phyloP scores from a whole-genome alignment of 257 asterid species.

The Solanum virginianum region DNA sequence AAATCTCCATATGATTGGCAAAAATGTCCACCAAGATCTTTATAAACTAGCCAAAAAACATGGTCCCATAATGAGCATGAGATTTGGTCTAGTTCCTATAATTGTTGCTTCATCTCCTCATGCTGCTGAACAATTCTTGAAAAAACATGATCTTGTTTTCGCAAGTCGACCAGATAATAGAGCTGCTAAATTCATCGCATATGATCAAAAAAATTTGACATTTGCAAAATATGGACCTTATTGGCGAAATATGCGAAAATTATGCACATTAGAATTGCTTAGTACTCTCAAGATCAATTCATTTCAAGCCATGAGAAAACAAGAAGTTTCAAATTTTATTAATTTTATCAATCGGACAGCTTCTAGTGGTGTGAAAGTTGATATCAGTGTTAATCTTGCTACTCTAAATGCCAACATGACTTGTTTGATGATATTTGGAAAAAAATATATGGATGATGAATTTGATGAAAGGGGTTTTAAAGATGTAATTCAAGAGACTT shows the following conservation, averaged over 20 bases:
- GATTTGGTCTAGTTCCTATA: neutral
- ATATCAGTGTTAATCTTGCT: neutral
- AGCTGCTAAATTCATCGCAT: neutral
- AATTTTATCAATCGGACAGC: neutral
- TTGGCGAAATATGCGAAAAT: constrained; percentile 11
- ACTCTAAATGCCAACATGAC: neutral
- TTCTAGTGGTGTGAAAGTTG: neutral
- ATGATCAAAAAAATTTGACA: neutral
- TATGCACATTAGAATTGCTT: neutral
- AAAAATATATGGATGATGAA: constrained; percentile 3
- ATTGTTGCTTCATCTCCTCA: constrained; percentile 12
- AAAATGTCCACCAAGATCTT: constrained; percentile 9
- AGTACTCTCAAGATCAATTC: neutral
- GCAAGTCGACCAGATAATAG: neutral
- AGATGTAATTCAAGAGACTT: neutral
- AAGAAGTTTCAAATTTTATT: neutral
- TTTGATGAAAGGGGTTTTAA: neutral
- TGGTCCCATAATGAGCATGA: constrained; percentile 10
- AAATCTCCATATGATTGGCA: neutral
- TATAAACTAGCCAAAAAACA: neutral
- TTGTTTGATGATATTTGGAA: neutral
- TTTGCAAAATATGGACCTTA: constrained; percentile 1
- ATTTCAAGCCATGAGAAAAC: constrained; percentile 2
- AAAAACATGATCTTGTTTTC: constrained; percentile 2
- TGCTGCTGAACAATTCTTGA: constrained; percentile 8